These are phyloP conservation scores for Colletotrichum sp. DNA, from an alignment of 2,329 filamentous ascomycete genomes.

Conservation along the genomic window DNA sequence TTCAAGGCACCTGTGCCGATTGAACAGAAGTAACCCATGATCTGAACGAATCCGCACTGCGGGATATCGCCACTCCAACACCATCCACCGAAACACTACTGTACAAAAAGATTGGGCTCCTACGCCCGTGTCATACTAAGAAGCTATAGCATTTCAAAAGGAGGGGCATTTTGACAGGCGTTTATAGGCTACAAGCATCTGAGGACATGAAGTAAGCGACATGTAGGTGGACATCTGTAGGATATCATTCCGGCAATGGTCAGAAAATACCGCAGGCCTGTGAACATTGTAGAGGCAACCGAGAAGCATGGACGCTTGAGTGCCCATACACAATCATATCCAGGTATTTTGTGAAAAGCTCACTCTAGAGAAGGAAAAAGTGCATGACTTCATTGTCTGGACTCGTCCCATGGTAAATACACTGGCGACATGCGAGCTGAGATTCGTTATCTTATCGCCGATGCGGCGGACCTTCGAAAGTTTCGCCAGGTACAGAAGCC, in stretches of 20 bases:
- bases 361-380: background rate
- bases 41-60: background rate
- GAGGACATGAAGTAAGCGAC: background rate
- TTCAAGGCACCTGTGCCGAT: slow-evolving; percentile 41
- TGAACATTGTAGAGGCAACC: background rate
- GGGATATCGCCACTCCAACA: background rate
- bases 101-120: background rate
- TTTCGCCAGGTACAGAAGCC: background rate
- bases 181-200: background rate
- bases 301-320: background rate
- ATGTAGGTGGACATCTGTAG: background rate
- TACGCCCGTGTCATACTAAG: background rate
- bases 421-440: background rate
- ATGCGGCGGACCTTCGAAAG: background rate
- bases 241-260: background rate
- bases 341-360: background rate
- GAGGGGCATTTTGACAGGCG: slow-evolving; percentile 1
- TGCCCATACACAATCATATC: background rate
- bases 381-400: background rate
- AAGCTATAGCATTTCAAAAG: background rate
- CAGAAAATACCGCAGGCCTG: background rate
- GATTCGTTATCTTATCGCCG: slow-evolving; percentile 3
- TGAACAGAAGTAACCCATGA: background rate
- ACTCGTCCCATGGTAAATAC: background rate
- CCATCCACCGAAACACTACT: background rate